phyloP scores from a whole-genome alignment of 805 yeast species.

The Saccharomyces kudriavzevii region DNA sequence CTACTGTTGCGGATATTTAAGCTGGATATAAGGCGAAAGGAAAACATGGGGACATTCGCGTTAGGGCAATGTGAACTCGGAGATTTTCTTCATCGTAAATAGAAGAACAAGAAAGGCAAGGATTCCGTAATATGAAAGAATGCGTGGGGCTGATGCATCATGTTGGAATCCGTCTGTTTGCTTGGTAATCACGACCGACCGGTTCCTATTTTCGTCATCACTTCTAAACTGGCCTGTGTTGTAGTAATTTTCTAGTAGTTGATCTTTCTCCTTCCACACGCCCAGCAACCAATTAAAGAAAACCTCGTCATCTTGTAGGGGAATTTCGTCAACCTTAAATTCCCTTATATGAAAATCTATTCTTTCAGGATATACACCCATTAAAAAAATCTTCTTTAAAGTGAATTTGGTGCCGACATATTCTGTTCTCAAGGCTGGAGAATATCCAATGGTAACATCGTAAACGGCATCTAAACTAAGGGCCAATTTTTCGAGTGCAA shows the following conservation, averaged over 20 bases:
- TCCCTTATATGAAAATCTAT: constrained; percentile 57
- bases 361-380: constrained; percentile 59
- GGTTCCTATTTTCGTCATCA: not conserved
- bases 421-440: constrained; percentile 50
- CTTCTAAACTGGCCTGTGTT: constrained; percentile 42
- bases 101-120: not conserved
- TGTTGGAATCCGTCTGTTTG: not conserved
- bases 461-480: constrained; percentile 51
- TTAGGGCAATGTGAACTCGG: not conserved
- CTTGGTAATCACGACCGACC: not conserved
- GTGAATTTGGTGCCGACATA: constrained; percentile 73
- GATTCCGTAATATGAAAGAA: not conserved
- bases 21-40: not conserved
- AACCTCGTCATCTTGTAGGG: constrained; percentile 40
- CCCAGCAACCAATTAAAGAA: constrained; percentile 70
- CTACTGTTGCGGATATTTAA: not conserved
- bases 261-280: constrained; percentile 71
- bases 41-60: not conserved
- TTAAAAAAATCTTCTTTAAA: constrained; percentile 49
- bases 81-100: not conserved
- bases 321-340: constrained; percentile 52
- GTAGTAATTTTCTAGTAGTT: constrained; percentile 50
- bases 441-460: constrained; percentile 75
- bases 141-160: not conserved
- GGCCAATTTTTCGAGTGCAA: constrained; percentile 47